phyloP scores from a whole-genome alignment of 75 land plant genomes.

The Pinus taeda region DNA sequence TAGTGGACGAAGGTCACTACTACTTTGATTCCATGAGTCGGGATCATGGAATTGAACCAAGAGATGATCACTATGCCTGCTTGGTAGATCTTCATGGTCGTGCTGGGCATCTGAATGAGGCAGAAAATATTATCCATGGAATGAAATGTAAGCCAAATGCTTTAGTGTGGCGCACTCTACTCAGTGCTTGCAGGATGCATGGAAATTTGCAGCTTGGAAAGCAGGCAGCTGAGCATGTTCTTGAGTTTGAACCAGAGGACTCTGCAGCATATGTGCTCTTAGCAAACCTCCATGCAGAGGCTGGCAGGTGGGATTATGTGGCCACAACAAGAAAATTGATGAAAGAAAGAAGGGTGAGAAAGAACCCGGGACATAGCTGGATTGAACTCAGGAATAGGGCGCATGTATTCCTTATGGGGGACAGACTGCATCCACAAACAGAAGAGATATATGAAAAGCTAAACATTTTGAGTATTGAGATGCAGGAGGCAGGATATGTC shows the following conservation, averaged over 20 bases:
- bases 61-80: constrained; percentile 50
- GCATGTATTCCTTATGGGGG: constrained; percentile 11
- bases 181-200: constrained; percentile 44
- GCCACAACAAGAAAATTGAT: constrained; percentile 10
- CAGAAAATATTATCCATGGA: constrained; percentile 29
- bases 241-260: constrained; percentile 39
- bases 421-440: constrained; percentile 14
- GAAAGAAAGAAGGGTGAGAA: constrained; percentile 4
- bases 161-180: constrained; percentile 54
- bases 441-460: constrained; percentile 10
- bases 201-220: constrained; percentile 46
- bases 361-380: constrained; percentile 15
- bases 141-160: constrained; percentile 56
- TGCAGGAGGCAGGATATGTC: constrained; percentile 14
- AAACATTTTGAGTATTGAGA: constrained; percentile 11
- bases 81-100: constrained; percentile 70
- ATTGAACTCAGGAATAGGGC: constrained; percentile 7
- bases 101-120: constrained; percentile 51
- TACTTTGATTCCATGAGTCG: constrained; percentile 43
- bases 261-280: constrained; percentile 51
- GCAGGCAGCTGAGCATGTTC: constrained; percentile 43
- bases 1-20: constrained; percentile 36
- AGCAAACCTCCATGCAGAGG: constrained; percentile 49
- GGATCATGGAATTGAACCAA: constrained; percentile 35
- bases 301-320: constrained; percentile 20